These are phyloP conservation scores for Lathyrus oleraceus DNA, from an alignment of 306 rosid genomes.

Conservation along the genomic window DNA sequence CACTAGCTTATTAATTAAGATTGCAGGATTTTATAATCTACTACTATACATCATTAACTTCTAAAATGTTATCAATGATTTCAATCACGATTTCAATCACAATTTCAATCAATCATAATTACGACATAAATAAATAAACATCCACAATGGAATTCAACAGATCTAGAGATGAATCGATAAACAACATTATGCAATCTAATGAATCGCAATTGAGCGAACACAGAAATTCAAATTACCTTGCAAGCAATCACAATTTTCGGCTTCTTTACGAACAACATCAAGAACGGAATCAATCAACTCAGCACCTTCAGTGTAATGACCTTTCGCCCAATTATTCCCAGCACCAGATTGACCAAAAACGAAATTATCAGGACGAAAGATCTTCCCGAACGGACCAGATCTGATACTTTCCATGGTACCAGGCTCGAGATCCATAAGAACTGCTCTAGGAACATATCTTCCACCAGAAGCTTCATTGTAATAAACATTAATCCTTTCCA, in stretches of 20 bases:
- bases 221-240: slow-evolving; percentile 51
- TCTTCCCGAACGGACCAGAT: slow-evolving; percentile 89
- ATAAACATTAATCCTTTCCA: slow-evolving; percentile 86
- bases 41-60: neutral
- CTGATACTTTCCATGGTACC: slow-evolving; percentile 97
- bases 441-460: slow-evolving; percentile 87
- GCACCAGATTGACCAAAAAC: slow-evolving; percentile 95
- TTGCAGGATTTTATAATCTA: neutral
- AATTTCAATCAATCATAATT: neutral
- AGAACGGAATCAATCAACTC: slow-evolving; percentile 88
- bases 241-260: slow-evolving; percentile 88
- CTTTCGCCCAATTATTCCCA: slow-evolving; percentile 93
- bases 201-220: neutral
- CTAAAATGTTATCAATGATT: neutral
- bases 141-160: neutral
- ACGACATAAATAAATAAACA: neutral
- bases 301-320: slow-evolving; percentile 94
- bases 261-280: slow-evolving; percentile 91
- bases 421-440: slow-evolving; percentile 93
- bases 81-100: neutral
- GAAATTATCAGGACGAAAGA: slow-evolving; percentile 89
- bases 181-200: neutral
- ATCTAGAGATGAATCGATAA: neutral
- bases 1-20: neutral
- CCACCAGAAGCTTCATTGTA: slow-evolving; percentile 95